Evolutionary conservation across 768 basidiomycete genomes (phyloP).

Genomic region (Podaxis carcinomalis): DNA sequence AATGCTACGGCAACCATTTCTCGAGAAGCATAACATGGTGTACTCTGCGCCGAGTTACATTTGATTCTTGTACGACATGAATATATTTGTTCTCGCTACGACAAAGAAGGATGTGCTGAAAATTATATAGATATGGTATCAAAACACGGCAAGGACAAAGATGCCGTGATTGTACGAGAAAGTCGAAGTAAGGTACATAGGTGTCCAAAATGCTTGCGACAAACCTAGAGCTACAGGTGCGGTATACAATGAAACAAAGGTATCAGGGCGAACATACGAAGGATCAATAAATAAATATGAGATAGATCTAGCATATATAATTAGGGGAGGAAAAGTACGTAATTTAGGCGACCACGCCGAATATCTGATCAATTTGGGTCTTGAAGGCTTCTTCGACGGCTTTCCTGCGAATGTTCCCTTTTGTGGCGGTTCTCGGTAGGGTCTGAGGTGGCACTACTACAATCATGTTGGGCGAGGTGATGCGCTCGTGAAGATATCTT

Average conservation of each 20-base stretch:
- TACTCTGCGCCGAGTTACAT: not conserved
- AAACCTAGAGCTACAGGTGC: constrained; percentile 5
- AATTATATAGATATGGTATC: not conserved
- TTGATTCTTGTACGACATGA: not conserved
- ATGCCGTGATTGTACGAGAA: not conserved
- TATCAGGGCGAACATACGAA: not conserved
- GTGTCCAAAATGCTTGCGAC: not conserved
- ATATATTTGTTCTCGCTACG: not conserved
- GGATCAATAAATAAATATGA: not conserved
- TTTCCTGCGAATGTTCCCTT: constrained; percentile 75
- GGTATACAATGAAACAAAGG: not conserved
- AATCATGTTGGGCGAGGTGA: constrained; percentile 59
- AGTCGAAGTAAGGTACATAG: not conserved
- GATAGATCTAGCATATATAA: not conserved
- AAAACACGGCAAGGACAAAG: not conserved
- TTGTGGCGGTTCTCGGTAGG: constrained; percentile 73
- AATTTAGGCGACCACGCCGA: constrained; percentile 19
- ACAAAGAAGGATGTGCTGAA: not conserved
- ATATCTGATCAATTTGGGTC: constrained; percentile 54
- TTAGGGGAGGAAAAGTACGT: not conserved
- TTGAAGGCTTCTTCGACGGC: constrained; percentile 69
- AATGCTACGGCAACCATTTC: not conserved
- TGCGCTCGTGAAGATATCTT: constrained; percentile 76
- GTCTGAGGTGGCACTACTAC: constrained; percentile 59
- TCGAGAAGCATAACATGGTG: not conserved